These are phyloP conservation scores for Hirsutella rhossiliensis DNA, from an alignment of 2,329 filamentous ascomycete species.

Conservation along the genomic window DNA sequence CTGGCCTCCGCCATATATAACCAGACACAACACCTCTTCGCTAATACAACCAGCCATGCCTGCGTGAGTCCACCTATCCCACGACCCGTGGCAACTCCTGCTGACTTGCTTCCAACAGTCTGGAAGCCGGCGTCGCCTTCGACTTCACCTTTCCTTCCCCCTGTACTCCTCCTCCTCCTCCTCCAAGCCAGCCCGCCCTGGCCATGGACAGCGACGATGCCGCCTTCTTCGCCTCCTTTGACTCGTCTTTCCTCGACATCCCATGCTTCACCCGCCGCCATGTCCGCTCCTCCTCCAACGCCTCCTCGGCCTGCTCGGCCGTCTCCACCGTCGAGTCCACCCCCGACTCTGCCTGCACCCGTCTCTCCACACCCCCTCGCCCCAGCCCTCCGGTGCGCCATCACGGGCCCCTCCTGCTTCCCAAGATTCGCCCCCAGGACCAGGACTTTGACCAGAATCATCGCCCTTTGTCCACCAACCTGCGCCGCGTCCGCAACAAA, in stretches of 20 bases:
- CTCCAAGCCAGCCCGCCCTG: constrained; percentile 4
- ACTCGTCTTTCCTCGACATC: constrained; percentile 43
- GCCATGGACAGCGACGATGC: constrained; percentile 7
- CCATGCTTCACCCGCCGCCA: constrained; percentile 38
- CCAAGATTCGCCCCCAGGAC: constrained; percentile 79
- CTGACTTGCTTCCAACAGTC: constrained; percentile 24
- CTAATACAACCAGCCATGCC: constrained; percentile 14
- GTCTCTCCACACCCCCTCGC: constrained; percentile 53
- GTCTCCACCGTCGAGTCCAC: constrained; percentile 46
- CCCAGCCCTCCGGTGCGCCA: constrained; percentile 61
- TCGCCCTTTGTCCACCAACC: constrained; percentile 1
- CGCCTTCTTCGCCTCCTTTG: constrained; percentile 34
- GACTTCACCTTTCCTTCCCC: constrained; percentile 42
- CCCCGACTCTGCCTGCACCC: constrained; percentile 54
- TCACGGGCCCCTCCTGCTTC: constrained; percentile 68
- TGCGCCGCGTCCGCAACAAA: neutral
- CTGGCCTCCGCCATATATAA: neutral
- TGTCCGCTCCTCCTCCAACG: constrained; percentile 51
- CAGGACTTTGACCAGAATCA: constrained; percentile 49
- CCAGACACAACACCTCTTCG: neutral
- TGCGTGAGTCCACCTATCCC: constrained; percentile 16
- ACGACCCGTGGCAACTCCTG: neutral
- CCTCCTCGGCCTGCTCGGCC: constrained; percentile 48
- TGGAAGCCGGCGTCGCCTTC: constrained; percentile 50
- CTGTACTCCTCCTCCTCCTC: constrained; percentile 14